A percentile compares a stretch with the other conserved stretches of the same genome.
These are phyloP conservation scores for Termitomyces sp. DNA, from an alignment of 768 basidiomycete genomes.

Conservation along the genomic window DNA sequence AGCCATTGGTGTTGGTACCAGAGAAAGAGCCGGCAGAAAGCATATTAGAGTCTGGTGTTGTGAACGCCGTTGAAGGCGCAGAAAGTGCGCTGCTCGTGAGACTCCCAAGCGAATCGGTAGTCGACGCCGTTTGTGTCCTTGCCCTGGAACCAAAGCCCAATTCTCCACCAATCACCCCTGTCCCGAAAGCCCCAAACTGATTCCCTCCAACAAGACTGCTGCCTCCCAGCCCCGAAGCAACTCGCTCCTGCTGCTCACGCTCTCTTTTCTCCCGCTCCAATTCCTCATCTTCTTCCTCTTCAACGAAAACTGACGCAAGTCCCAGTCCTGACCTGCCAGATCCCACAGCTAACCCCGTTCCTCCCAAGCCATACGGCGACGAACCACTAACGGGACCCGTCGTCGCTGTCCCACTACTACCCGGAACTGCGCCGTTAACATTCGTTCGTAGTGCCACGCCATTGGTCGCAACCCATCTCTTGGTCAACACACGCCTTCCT, in stretches of 20 bases:
- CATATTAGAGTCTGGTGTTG: conserved; percentile 58
- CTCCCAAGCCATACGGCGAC: conserved; percentile 49
- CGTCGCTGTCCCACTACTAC: neutral
- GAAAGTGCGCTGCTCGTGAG: conserved; percentile 20
- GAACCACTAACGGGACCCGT: neutral
- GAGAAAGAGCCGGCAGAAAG: conserved; percentile 24
- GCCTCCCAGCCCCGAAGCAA: conserved; percentile 20
- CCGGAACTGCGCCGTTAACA: conserved; percentile 37
- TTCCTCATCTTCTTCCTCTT: conserved; percentile 77
- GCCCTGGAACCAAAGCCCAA: conserved; percentile 35
- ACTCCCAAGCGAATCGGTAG: conserved; percentile 31
- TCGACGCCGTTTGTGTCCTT: conserved; percentile 53
- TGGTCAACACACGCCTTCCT: conserved; percentile 63
- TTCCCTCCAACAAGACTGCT: conserved; percentile 23
- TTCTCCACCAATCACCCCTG: conserved; percentile 34
- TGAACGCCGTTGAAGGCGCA: conserved; percentile 46
- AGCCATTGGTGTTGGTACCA: conserved; percentile 29
- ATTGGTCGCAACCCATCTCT: conserved; percentile 71
- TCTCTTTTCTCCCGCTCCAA: conserved; percentile 48
- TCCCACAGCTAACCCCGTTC: conserved; percentile 14
- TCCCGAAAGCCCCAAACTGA: conserved; percentile 20
- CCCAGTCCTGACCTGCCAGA: conserved; percentile 39
- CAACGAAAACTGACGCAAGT: conserved; percentile 49
- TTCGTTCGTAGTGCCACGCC: conserved; percentile 58
- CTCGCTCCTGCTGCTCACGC: conserved; percentile 17